Conservation (phyloP, 176 grass and related monocot species). For the Eleusine indica region DNA sequence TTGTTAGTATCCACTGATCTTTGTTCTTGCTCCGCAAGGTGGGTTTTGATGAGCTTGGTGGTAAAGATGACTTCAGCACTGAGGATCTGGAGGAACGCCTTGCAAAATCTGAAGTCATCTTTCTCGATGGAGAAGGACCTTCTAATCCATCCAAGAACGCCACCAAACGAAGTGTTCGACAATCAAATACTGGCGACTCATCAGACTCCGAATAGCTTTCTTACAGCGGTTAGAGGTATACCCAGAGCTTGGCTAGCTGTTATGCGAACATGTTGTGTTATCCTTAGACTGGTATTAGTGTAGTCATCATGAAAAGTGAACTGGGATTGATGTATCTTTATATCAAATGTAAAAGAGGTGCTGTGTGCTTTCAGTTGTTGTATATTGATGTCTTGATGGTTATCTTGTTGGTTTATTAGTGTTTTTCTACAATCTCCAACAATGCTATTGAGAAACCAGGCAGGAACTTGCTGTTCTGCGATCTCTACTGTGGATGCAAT, state of each 20-base stretch:
- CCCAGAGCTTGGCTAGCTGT: slow-evolving; percentile 4
- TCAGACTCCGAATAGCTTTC: slow-evolving; percentile 81
- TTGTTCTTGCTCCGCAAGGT: slow-evolving; percentile 50
- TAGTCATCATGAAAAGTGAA: slow-evolving; percentile 17
- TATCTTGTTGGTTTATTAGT: background rate
- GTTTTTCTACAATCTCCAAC: background rate
- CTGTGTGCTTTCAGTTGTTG: slow-evolving; percentile 14
- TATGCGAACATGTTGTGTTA: slow-evolving; percentile 15
- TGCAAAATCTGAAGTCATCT: slow-evolving; percentile 71
- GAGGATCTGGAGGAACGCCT: slow-evolving; percentile 89
- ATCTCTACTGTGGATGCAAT: background rate
- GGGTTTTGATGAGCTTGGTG: slow-evolving; percentile 95
- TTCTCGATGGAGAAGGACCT: slow-evolving; percentile 75
- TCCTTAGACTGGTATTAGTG: slow-evolving; percentile 15
- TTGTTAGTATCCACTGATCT: background rate
- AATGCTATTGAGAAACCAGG: background rate
- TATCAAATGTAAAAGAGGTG: background rate
- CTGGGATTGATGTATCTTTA: slow-evolving; percentile 7
- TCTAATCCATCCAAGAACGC: slow-evolving; percentile 41
- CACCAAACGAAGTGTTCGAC: slow-evolving; percentile 64
- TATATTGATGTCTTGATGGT: background rate
- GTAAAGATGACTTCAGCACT: slow-evolving; percentile 79
- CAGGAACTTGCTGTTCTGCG: background rate
- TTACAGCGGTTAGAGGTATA: background rate
- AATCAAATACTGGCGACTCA: slow-evolving; percentile 60